phyloP scores from a whole-genome alignment of 768 basidiomycete species.

The Calocybe cyanea region DNA sequence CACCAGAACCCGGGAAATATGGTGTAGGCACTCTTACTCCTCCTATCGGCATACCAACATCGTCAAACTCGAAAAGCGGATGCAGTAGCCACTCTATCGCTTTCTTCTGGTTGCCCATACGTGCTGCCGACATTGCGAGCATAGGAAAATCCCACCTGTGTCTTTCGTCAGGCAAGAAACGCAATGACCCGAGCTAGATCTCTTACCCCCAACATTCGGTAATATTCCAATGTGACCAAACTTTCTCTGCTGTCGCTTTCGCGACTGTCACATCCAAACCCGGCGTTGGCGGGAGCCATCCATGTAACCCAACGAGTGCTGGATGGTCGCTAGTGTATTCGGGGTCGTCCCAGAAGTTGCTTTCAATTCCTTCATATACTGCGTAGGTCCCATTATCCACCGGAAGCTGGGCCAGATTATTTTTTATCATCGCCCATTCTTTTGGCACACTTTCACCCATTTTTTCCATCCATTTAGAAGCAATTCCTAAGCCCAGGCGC shows the following conservation, averaged over 20 bases:
- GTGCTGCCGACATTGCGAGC: slow-evolving; percentile 60
- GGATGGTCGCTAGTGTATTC: slow-evolving; percentile 56
- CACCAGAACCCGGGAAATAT: slow-evolving; percentile 56
- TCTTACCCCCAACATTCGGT: slow-evolving; percentile 51
- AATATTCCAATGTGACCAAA: slow-evolving; percentile 52
- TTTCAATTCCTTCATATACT: slow-evolving; percentile 53
- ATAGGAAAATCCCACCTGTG: slow-evolving; percentile 57
- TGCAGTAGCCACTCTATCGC: slow-evolving; percentile 55
- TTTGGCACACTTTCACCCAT: slow-evolving; percentile 37
- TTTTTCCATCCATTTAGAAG: slow-evolving; percentile 43
- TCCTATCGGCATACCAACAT: slow-evolving; percentile 57
- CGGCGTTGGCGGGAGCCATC: slow-evolving; percentile 52
- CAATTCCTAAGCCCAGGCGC: slow-evolving; percentile 45
- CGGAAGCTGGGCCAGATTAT: slow-evolving; percentile 48
- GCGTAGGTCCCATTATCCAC: slow-evolving; percentile 47
- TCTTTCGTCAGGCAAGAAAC: background rate
- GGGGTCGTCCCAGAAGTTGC: slow-evolving; percentile 48
- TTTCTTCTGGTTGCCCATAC: slow-evolving; percentile 43
- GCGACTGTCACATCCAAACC: slow-evolving; percentile 45
- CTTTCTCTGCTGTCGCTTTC: slow-evolving; percentile 47
- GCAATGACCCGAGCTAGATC: background rate
- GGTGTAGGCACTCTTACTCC: slow-evolving; percentile 53
- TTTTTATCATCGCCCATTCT: slow-evolving; percentile 41
- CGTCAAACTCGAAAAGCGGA: slow-evolving; percentile 54
- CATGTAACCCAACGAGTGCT: slow-evolving; percentile 50